These are phyloP conservation scores for Fusarium pininemorale DNA, from an alignment of 2,329 filamentous ascomycete species.

Conservation along the genomic window DNA sequence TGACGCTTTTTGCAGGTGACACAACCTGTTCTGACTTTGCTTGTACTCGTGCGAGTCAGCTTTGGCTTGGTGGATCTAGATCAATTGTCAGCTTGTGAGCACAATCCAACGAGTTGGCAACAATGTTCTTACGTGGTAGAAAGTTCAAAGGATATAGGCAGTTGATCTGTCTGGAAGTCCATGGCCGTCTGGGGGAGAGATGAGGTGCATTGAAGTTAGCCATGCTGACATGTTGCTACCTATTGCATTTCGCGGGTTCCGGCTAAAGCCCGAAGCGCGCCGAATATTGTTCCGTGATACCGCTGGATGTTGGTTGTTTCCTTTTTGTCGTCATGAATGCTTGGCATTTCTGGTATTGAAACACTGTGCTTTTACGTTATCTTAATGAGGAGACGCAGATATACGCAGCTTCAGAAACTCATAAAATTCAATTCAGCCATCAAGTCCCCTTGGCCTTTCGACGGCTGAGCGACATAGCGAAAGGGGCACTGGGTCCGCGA, in stretches of 20 bases:
- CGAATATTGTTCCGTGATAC: conserved; percentile 1
- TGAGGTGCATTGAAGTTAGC: background rate
- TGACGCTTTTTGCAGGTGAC: conserved; percentile 39
- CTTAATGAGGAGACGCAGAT: too few relatives aligned
- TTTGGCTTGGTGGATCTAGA: conserved; percentile 10
- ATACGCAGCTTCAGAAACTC: accelerated
- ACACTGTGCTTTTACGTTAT: background rate
- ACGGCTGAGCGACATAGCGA: background rate
- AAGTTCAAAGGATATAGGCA: background rate
- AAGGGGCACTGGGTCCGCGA: background rate
- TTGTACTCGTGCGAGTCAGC: conserved; percentile 30
- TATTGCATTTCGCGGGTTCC: background rate
- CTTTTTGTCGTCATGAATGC: background rate
- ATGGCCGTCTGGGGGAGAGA: background rate
- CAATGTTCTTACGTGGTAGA: background rate
- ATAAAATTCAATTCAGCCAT: too few relatives aligned
- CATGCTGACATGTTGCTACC: background rate
- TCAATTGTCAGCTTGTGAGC: background rate
- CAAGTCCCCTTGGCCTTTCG: background rate
- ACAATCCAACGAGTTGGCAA: background rate
- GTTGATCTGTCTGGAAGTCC: background rate
- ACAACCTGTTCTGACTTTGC: conserved; percentile 35
- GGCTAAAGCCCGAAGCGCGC: background rate
- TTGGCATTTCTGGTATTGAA: background rate
- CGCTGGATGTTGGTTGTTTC: background rate